phyloP scores from a whole-genome alignment of 2,329 filamentous ascomycete species.

The Monilinia fructigena region DNA sequence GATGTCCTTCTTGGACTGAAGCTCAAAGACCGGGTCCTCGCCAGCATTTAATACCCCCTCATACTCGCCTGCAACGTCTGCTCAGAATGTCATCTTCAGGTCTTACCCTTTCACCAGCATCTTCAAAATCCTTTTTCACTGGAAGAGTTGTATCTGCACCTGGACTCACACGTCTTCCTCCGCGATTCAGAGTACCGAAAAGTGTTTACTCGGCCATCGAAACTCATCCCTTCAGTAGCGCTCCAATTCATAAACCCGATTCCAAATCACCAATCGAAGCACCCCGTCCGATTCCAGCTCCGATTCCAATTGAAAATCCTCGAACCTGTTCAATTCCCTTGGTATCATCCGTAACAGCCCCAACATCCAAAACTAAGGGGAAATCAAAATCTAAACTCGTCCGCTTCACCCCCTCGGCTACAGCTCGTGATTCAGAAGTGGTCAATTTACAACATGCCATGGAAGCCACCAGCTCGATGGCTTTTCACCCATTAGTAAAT shows the following conservation, averaged over 20 bases:
- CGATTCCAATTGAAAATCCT: not conserved
- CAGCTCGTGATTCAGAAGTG: conserved; percentile 22
- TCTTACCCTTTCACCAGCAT: conserved; percentile 22
- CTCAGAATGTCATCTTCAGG: conserved; percentile 29
- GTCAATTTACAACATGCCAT: conserved; percentile 18
- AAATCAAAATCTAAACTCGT: conserved; percentile 13
- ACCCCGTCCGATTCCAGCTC: conserved; percentile 1
- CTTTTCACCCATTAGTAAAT: conserved; percentile 17
- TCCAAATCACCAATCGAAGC: conserved; percentile 8
- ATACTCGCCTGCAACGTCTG: conserved; percentile 31
- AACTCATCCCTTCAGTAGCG: conserved; percentile 37
- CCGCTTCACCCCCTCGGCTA: conserved; percentile 21
- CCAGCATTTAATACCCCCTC: conserved; percentile 6
- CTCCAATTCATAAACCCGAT: conserved; percentile 29
- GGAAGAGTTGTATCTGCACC: conserved; percentile 17
- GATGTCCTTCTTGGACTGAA: conserved; percentile 41
- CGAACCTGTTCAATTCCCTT: conserved; percentile 11
- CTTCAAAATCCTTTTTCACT: conserved; percentile 6
- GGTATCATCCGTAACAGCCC: not conserved
- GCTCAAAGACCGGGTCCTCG: conserved; percentile 30
- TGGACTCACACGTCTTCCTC: conserved; percentile 16
- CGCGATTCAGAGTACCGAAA: conserved; percentile 37
- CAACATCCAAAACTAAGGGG: not conserved
- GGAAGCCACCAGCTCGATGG: conserved; percentile 21
- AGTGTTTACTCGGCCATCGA: conserved; percentile 38